Percentiles rank a stretch among this genome's conserved stretches.
Conservation (phyloP, 2,329 filamentous ascomycete species). For the Monosporascus ibericus region DNA sequence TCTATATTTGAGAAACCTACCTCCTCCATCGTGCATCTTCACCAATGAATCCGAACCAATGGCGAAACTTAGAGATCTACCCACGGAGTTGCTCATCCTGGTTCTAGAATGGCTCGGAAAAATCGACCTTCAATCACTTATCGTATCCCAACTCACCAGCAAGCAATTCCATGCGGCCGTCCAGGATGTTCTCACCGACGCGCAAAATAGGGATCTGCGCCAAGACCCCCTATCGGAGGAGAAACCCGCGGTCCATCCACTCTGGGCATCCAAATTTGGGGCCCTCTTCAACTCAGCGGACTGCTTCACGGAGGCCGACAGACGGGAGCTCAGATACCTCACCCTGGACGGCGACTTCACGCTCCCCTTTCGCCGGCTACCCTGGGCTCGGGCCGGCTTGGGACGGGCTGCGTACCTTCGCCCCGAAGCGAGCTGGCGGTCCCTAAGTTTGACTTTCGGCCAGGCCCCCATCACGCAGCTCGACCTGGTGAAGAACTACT, state of each 20-base stretch:
- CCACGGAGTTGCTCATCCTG: constrained; percentile 12
- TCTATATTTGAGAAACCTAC: neutral
- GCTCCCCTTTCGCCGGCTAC: constrained; percentile 15
- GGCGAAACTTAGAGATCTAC: constrained; percentile 7
- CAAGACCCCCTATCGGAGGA: neutral
- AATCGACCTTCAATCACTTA: constrained; percentile 9
- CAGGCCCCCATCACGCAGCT: constrained; percentile 15
- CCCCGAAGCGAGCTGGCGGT: constrained; percentile 16
- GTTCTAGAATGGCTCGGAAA: constrained; percentile 9
- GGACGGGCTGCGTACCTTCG: constrained; percentile 9
- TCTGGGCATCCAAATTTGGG: constrained; percentile 10
- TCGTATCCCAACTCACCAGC: constrained; percentile 10
- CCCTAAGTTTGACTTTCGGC: constrained; percentile 13
- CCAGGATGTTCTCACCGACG: constrained; percentile 6
- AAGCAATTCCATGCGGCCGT: constrained; percentile 4
- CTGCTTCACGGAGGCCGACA: constrained; percentile 11
- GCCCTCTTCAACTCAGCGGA: constrained; percentile 12
- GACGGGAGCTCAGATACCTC: constrained; percentile 3
- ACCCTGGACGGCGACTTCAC: constrained; percentile 13
- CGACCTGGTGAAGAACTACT: constrained; percentile 13
- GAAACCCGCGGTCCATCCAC: constrained; percentile 6
- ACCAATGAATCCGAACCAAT: neutral
- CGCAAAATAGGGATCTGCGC: neutral
- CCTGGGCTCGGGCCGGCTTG: constrained; percentile 9
- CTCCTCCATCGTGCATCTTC: neutral